Conservation (phyloP, 2,329 filamentous ascomycete species). For the Paraphaeosphaeria minitans region DNA sequence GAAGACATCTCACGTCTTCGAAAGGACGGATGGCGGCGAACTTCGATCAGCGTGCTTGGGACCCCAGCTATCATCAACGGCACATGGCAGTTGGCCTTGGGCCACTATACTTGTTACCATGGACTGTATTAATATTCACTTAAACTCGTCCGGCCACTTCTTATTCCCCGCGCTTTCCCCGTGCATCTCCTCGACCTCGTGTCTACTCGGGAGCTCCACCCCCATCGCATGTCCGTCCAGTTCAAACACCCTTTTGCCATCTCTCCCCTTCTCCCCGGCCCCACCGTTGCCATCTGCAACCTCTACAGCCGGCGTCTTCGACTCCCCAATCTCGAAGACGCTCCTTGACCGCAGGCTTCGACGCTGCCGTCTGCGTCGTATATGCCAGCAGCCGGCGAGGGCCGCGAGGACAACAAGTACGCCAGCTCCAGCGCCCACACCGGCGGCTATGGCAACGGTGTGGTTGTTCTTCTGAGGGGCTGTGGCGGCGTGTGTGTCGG, state of each 20-base stretch:
- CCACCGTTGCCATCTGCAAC: not conserved
- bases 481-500: slow-evolving; percentile 6
- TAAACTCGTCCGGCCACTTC: slow-evolving; percentile 5
- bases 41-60: no score
- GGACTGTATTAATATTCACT: not conserved
- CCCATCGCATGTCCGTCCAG: slow-evolving; percentile 13
- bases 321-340: slow-evolving; percentile 8
- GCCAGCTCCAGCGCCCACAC: slow-evolving; percentile 18
- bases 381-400: slow-evolving; percentile 13
- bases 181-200: slow-evolving; percentile 13
- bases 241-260: slow-evolving; percentile 9
- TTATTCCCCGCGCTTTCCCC: slow-evolving; percentile 4
- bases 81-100: not conserved
- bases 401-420: slow-evolving; percentile 15
- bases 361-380: slow-evolving; percentile 12
- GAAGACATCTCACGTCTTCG: no score
- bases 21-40: no score
- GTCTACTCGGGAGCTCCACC: slow-evolving; percentile 11
- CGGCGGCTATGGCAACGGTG: slow-evolving; percentile 19
- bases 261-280: slow-evolving; percentile 8
- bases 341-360: not conserved
- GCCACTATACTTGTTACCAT: not conserved
- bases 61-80: no score
- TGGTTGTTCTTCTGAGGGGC: slow-evolving; percentile 6
- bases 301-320: not conserved